Conservation (phyloP, 306 rosid species). For the Inga oerstediana region DNA sequence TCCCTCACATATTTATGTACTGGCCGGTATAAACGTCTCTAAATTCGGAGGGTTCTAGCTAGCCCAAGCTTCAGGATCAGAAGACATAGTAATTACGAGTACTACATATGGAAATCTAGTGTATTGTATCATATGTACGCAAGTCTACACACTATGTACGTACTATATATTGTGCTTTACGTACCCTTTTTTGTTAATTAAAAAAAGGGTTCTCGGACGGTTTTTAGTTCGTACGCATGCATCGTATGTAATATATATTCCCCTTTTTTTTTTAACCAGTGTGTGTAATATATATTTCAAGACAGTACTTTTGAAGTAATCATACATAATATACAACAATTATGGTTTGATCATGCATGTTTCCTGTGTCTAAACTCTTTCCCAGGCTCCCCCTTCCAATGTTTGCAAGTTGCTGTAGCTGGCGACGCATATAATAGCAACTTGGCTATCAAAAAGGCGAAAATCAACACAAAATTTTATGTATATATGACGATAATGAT, state of each 20-base stretch:
- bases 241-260: too few relatives aligned
- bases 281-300: too few relatives aligned
- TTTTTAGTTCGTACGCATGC: neutral
- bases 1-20: neutral
- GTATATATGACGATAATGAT: neutral
- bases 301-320: too few relatives aligned
- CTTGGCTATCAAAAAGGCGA: neutral
- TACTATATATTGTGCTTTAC: too few relatives aligned
- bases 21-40: neutral
- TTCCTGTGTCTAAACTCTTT: neutral
- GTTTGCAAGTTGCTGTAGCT: neutral
- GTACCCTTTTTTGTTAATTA: too few relatives aligned
- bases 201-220: neutral
- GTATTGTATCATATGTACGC: neutral
- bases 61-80: neutral
- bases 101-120: neutral
- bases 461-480: neutral
- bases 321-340: too few relatives aligned
- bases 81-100: neutral
- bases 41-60: neutral
- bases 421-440: neutral
- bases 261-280: too few relatives aligned
- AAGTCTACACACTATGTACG: neutral
- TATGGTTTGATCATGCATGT: neutral
- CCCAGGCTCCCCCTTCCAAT: neutral